phyloP scores from a whole-genome alignment of 2,329 filamentous ascomycete species.

The Aureobasidium uvarum region DNA sequence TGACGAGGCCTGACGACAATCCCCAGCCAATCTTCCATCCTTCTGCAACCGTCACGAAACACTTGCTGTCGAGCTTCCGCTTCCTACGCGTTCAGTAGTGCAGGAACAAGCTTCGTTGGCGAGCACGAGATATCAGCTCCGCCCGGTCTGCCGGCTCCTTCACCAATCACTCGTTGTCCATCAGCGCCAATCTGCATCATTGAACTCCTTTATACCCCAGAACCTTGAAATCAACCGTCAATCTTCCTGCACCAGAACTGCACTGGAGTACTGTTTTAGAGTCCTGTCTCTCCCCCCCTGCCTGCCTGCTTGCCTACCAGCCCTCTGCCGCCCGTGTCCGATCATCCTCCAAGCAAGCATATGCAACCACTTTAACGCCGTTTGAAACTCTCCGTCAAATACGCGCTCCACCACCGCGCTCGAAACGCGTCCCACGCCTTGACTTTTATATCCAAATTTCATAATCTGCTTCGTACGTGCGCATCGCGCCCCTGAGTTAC shows the following conservation, averaged over 20 bases:
- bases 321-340: neutral
- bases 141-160: constrained; percentile 11
- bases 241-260: constrained; percentile 16
- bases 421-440: constrained; percentile 13
- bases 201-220: constrained; percentile 18
- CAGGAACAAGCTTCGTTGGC: constrained; percentile 24
- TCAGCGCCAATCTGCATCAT: constrained; percentile 23
- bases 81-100: constrained; percentile 18
- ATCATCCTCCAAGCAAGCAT: constrained; percentile 9
- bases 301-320: constrained; percentile 5
- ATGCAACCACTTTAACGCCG: constrained; percentile 26
- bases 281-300: constrained; percentile 10
- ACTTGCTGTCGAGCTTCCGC: neutral
- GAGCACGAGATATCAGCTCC: constrained; percentile 24
- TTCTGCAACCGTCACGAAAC: constrained; percentile 23
- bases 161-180: constrained; percentile 12
- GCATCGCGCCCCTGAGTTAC: neutral
- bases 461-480: constrained; percentile 3
- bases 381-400: constrained; percentile 9
- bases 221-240: constrained; percentile 20
- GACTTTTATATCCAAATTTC: constrained; percentile 16
- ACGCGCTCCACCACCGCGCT: constrained; percentile 14
- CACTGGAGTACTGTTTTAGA: constrained; percentile 11
- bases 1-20: constrained; percentile 8
- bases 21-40: constrained; percentile 18